Conservation (phyloP, 1,284 basidiomycete genomes). For the Paramarasmius palmivorus region DNA sequence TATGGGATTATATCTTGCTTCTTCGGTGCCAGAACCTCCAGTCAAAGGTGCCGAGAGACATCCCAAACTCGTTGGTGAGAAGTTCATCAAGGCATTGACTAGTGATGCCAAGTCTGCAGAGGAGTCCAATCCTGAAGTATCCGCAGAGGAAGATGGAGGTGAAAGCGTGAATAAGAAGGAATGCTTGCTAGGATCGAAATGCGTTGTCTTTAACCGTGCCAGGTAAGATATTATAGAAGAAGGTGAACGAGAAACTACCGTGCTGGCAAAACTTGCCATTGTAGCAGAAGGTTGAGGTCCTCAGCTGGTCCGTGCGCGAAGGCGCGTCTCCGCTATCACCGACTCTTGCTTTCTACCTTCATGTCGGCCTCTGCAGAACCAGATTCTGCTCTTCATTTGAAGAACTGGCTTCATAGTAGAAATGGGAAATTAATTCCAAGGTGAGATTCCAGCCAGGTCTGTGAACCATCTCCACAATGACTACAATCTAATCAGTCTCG, state of each 20-base stretch:
- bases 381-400: conserved; percentile 30
- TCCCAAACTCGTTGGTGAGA: conserved; percentile 48
- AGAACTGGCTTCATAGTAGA: conserved; percentile 47
- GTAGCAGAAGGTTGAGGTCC: neutral
- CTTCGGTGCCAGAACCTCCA: too few relatives aligned
- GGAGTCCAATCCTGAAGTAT: neutral
- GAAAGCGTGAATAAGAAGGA: conserved; percentile 55
- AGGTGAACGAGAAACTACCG: conserved; percentile 40
- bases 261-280: conserved; percentile 23
- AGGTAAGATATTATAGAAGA: conserved; percentile 37
- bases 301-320: neutral
- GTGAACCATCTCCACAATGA: conserved; percentile 10
- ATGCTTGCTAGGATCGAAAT: conserved; percentile 23
- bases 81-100: conserved; percentile 41
- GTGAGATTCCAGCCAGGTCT: conserved; percentile 46
- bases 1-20: conserved; percentile 28
- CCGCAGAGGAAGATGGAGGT: conserved; percentile 31
- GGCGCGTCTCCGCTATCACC: too few relatives aligned
- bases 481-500: conserved; percentile 12
- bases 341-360: too few relatives aligned
- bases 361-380: conserved; percentile 17
- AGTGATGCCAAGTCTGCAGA: conserved; percentile 42
- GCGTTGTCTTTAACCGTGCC: conserved; percentile 29
- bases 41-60: conserved; percentile 55
- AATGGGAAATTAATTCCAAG: conserved; percentile 48